Base-by-base conservation (phyloP, 179 eudicot genomes). In the Camellia oleifera region DNA sequence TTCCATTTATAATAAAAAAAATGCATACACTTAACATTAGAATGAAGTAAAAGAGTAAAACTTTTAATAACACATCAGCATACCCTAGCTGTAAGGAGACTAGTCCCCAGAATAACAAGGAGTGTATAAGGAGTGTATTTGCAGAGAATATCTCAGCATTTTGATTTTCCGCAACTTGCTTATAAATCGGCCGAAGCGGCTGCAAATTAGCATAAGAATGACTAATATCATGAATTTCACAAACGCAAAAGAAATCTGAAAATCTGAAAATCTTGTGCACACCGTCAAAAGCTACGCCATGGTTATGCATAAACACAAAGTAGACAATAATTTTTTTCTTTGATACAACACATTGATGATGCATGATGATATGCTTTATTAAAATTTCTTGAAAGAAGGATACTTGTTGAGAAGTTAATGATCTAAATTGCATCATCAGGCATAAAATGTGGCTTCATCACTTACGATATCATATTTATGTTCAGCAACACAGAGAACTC, bases 121-220 rank as follows among this genome's bases (percentile, higher is more conserved):
- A n/a, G n/a, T n/a, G n/a, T n/a, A n/a, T n/a, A 83, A 96, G 96
- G 80, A 96, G 98, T 44, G 98, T 96, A 83, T 87, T 88, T 77
- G 99, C 99, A 58, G 99, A 96, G 86, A 96, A 96, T 83, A 96
- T 96, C 85, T 96, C 99, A 42, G 99, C 97, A 86, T 96, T 96
- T 82, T 94, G 98, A 79, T 90, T 96, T 79, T 96, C 99, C 12
- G 99, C 98, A 85, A 96, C 91, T 88, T 96, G 97, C 86, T 86
- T 92, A 86, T 96, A 96, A 76, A 94, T 92, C 79, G 99, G 99
- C 75, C 99, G 96, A 82, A 96, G 98, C 84, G 94, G 90, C 99
- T 96, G 94, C n/a, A 82, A 78, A 75, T 18, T 17, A 75, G 78
- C 72, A 63, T 72, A 74, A 80, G 76, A 68, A 50, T 50, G 66